Evolutionary conservation across 2,329 filamentous ascomycete species (phyloP).

Genomic region (Colletotrichum australisinense): DNA sequence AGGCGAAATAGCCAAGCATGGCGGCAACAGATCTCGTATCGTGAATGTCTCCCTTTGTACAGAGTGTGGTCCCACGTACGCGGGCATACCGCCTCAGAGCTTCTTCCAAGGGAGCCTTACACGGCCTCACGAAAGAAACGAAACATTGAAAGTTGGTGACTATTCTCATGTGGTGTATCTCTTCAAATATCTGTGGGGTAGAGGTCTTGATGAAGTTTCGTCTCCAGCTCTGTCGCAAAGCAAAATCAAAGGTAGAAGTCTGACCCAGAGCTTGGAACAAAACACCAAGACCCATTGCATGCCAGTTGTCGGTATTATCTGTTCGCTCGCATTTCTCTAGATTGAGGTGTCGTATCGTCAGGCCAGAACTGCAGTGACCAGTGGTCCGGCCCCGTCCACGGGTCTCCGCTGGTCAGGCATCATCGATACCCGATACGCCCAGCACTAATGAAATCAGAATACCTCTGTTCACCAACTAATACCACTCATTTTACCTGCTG

Average conservation of each 20-base stretch:
- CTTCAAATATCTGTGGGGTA: background rate
- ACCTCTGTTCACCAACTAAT: background rate
- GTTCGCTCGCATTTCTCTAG: background rate
- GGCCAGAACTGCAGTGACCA: conserved; percentile 24
- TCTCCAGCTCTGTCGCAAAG: background rate
- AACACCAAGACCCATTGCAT: background rate
- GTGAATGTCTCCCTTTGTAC: background rate
- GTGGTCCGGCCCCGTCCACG: conserved; percentile 20
- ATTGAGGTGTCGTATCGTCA: conserved; percentile 21
- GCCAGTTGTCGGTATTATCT: background rate
- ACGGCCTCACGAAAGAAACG: background rate
- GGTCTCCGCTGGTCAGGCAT: conserved; percentile 25
- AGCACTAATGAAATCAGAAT: background rate
- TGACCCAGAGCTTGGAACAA: background rate
- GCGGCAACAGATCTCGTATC: background rate
- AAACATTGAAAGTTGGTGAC: background rate
- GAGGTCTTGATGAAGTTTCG: background rate
- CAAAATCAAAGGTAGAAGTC: background rate
- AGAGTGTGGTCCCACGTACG: background rate
- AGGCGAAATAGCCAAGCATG: background rate
- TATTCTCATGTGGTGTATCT: background rate
- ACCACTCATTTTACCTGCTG: background rate
- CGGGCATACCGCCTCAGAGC: background rate
- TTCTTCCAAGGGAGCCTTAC: background rate
- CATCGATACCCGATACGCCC: conserved; percentile 31